Evolutionary conservation across 805 yeast genomes (phyloP), one percentile per base, ranked within the genome.

Genomic region (Lachancea sp.): DNA sequence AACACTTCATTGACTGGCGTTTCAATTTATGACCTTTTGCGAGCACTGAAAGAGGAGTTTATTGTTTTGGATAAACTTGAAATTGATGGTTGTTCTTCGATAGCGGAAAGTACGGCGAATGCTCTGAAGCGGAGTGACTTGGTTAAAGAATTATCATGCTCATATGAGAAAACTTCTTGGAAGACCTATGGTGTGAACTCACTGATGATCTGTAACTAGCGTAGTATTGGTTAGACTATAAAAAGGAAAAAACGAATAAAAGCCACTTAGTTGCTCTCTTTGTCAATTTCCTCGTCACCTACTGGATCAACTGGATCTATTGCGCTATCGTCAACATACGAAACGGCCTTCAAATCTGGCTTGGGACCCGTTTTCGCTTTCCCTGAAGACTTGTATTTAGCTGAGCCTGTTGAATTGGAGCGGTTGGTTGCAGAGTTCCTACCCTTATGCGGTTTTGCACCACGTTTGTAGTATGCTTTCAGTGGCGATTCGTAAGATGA

Each of bases 1-100:
- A 63, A 61, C 46, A 55, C 57, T n/a, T 48, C 55, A 9, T 49
- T 63, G 16, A 53, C 62, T 1, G 68, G 68, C 12, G 62, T 54
- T 9, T 52, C 65, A 1, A 36, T 63, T 2, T 63, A 56, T 42
- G 60, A 62, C n/a, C 48, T 63, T 9, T 16, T 59, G 3, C 48
- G 45, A 19, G 47, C 48, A 9, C 44, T 62, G 3, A 50, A 46
- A 32, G 50, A 49, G 11, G 47, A 49, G 2, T 32, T 32, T 10
- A 38, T 34, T 10, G 54, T 62, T 6, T 45, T 63, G 13, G 51
- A 56, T 1, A 36, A 46, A 19, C 46, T 63, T 13, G 44, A 44
- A 16, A 45, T 62, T 5, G 57, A 62, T 44, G 62, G 63, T 2
- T 63, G 68, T 38, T 36, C 49, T 2, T 50, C 55, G 10, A 41